Evolutionary conservation across 2,329 filamentous ascomycete genomes (phyloP).

Genomic region (Apiospora rasikravindrae): DNA sequence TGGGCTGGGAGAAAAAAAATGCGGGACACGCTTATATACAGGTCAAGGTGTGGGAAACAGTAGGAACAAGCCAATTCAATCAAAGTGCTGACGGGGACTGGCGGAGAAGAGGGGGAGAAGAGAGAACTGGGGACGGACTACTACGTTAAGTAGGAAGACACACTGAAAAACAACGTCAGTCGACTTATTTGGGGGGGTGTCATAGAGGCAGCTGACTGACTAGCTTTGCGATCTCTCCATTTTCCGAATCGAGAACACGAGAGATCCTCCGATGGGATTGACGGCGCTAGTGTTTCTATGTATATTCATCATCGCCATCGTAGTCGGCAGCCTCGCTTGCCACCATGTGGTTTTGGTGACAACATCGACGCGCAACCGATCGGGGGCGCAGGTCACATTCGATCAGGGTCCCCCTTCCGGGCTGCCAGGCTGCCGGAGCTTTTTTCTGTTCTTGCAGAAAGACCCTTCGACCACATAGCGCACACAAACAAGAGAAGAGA

Average conservation of each 20-base stretch:
- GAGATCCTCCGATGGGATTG: neutral
- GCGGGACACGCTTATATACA: neutral
- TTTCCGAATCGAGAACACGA: neutral
- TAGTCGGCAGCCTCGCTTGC: neutral
- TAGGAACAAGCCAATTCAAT: neutral
- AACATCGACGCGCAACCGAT: neutral
- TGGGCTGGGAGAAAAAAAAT: neutral
- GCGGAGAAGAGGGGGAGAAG: neutral
- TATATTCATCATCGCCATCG: neutral
- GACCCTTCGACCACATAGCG: neutral
- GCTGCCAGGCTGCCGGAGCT: neutral
- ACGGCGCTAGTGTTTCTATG: neutral
- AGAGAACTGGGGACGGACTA: neutral
- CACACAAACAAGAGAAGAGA: too few relatives aligned
- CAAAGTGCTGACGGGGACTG: neutral
- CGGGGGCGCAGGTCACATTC: neutral
- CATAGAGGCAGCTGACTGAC: neutral
- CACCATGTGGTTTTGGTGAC: neutral
- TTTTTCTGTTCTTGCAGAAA: neutral
- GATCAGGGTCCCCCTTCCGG: neutral
- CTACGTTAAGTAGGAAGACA: neutral
- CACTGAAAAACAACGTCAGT: neutral
- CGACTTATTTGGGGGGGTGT: neutral
- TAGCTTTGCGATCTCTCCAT: neutral
- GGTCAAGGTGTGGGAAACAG: too few relatives aligned